Conservation (phyloP, 805 yeast genomes). For the Sugiyamaella qingdaonensis region DNA sequence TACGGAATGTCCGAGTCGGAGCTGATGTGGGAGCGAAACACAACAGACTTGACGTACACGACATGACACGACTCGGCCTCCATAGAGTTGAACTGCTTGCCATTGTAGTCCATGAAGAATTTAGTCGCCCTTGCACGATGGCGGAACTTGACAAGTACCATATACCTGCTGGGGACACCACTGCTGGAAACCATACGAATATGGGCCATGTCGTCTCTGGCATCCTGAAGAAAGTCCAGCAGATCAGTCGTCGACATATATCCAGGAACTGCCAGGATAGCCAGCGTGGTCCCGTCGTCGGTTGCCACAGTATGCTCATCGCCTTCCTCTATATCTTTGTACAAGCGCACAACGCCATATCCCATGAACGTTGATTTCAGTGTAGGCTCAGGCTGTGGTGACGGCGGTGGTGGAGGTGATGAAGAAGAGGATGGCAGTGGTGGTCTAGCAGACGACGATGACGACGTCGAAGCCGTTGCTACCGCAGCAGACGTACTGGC, state of each 20-base stretch:
- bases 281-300: constrained; percentile 47
- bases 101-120: constrained; percentile 65
- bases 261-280: constrained; percentile 81
- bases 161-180: constrained; percentile 60
- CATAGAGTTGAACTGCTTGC: constrained; percentile 74
- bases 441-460: neutral
- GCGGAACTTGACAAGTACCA: constrained; percentile 74
- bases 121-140: constrained; percentile 50
- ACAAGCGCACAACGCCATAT: constrained; percentile 67
- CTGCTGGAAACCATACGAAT: constrained; percentile 62
- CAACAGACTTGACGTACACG: constrained; percentile 59
- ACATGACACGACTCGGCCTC: constrained; percentile 85
- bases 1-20: constrained; percentile 50
- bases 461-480: neutral
- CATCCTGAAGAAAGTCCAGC: constrained; percentile 69
- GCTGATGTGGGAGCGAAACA: constrained; percentile 36
- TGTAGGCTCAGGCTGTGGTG: constrained; percentile 33
- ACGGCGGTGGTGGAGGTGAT: constrained; percentile 11
- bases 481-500: neutral
- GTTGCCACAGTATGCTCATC: constrained; percentile 21
- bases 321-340: constrained; percentile 22
- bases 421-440: neutral
- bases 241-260: constrained; percentile 83
- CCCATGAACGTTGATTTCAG: constrained; percentile 64
- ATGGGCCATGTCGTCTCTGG: constrained; percentile 56